Evolutionary conservation across 108 stramenopile genomes (phyloP), one percentile per base, ranked within the genome.

Genomic region (Chaetoceros muelleri): DNA sequence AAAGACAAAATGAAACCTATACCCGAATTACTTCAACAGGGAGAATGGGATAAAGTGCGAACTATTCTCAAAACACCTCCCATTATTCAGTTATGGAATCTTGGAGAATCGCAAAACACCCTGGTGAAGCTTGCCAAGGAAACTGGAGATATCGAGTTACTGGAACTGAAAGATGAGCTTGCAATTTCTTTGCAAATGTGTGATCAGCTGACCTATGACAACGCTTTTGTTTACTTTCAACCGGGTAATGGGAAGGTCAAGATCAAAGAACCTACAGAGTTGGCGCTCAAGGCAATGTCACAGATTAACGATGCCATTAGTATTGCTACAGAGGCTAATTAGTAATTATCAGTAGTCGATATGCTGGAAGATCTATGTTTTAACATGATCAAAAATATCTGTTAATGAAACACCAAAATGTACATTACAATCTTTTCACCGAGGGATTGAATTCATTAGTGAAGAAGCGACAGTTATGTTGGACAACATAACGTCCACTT

Each of bases 161-260:
- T 88, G 45, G 86, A 88, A 44, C 22, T 84, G 20, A 82, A 79
- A 59, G 82, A 88, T 53, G 86, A 88, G 28, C 40, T 88, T 13
- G 67, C 70, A 19, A 67, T 72, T 46, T 71, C 64, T 44, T 45
- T 88, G 10, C 86, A 88, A 47, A 82, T 88, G 86, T 70, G 69
- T 51, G 86, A 88, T 64, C 82, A 88, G 61, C 57, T 77, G 22
- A 69, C 79, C 21, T 88, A 87, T 62, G 80, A 81, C 64, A 80
- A 80, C 57, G 74, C 70, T 18, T 85, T 85, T 57, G 75, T 81
- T 48, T 85, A 85, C 61, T 79, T 66, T 53, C 83, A 85, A 60
- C 83, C 83, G 10, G 83, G 76, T 62, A 74, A 71, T 61, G 83
- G 79, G 5, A 80, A 84, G 50, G 50, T 80, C 0, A 76, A 83